These are phyloP conservation scores for Lolium rigidum DNA, from an alignment of 176 grass and related monocot genomes.

Conservation along the genomic window DNA sequence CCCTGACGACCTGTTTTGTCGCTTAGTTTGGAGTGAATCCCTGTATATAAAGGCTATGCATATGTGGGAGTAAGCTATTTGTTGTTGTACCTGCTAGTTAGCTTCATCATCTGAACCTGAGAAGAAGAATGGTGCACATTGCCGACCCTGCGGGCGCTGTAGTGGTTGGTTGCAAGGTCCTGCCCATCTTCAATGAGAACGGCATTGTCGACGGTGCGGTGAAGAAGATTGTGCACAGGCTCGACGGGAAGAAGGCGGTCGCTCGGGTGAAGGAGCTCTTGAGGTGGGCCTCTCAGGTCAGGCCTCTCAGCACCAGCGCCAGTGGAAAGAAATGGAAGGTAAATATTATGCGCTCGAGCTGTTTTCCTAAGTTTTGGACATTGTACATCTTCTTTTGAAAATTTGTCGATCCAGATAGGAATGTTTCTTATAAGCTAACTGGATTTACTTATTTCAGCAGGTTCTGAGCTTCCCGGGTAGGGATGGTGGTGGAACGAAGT, in stretches of 20 bases:
- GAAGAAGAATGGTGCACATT: slow-evolving; percentile 47
- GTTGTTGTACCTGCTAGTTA: slow-evolving; percentile 9
- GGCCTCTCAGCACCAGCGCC: slow-evolving; percentile 19
- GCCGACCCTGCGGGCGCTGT: slow-evolving; percentile 37
- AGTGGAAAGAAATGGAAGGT: slow-evolving; percentile 60
- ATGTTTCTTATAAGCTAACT: neutral
- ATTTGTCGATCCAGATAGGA: neutral
- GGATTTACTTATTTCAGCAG: slow-evolving; percentile 20
- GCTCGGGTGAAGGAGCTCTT: slow-evolving; percentile 61
- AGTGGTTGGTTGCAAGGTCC: slow-evolving; percentile 53
- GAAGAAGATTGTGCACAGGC: slow-evolving; percentile 52
- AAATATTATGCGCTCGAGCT: neutral
- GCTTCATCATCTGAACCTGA: neutral
- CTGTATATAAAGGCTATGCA: slow-evolving; percentile 7
- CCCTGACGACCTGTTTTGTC: neutral
- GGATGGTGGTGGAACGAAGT: slow-evolving; percentile 14
- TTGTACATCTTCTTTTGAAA: neutral
- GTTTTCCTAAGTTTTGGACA: neutral
- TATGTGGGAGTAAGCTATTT: slow-evolving; percentile 37
- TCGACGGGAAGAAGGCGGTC: slow-evolving; percentile 57
- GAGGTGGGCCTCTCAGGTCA: slow-evolving; percentile 46
- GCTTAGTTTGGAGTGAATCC: neutral
- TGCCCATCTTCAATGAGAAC: slow-evolving; percentile 49
- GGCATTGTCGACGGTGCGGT: slow-evolving; percentile 44
- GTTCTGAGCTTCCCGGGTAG: slow-evolving; percentile 55